phyloP scores from a whole-genome alignment of 106 monocot species.

The Phalaenopsis equestris region DNA sequence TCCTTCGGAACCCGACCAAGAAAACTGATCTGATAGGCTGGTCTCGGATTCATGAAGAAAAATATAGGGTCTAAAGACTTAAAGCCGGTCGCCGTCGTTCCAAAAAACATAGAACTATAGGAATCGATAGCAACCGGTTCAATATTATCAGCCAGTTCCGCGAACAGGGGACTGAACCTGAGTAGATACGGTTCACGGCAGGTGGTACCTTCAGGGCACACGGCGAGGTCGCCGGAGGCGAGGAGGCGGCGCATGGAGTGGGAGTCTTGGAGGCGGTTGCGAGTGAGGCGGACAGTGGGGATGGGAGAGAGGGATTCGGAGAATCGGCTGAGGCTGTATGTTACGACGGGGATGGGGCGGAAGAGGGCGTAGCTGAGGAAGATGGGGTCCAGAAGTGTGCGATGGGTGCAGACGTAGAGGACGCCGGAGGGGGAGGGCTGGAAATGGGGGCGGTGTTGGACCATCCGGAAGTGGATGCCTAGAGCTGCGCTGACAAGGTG shows the following conservation, averaged over 20 bases:
- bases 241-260: slow-evolving; percentile 37
- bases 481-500: slow-evolving; percentile 12
- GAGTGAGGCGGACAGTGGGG: slow-evolving; percentile 48
- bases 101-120: slow-evolving; percentile 42
- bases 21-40: slow-evolving; percentile 17
- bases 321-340: slow-evolving; percentile 74
- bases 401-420: slow-evolving; percentile 64
- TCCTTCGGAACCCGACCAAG: slow-evolving; percentile 1
- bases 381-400: slow-evolving; percentile 71
- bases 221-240: slow-evolving; percentile 51
- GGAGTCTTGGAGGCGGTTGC: slow-evolving; percentile 43
- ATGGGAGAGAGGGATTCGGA: slow-evolving; percentile 67
- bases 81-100: slow-evolving; percentile 31
- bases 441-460: background rate
- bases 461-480: slow-evolving; percentile 29
- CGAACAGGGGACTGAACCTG: slow-evolving; percentile 54
- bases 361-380: slow-evolving; percentile 34
- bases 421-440: slow-evolving; percentile 2
- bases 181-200: slow-evolving; percentile 55
- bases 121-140: slow-evolving; percentile 33
- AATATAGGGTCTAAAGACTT: slow-evolving; percentile 49
- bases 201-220: slow-evolving; percentile 89
- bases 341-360: slow-evolving; percentile 56
- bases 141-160: slow-evolving; percentile 27
- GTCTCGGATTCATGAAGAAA: slow-evolving; percentile 51